Conservation (phyloP, 495 filamentous ascomycete species). For the Geopyxis carbonaria region DNA sequence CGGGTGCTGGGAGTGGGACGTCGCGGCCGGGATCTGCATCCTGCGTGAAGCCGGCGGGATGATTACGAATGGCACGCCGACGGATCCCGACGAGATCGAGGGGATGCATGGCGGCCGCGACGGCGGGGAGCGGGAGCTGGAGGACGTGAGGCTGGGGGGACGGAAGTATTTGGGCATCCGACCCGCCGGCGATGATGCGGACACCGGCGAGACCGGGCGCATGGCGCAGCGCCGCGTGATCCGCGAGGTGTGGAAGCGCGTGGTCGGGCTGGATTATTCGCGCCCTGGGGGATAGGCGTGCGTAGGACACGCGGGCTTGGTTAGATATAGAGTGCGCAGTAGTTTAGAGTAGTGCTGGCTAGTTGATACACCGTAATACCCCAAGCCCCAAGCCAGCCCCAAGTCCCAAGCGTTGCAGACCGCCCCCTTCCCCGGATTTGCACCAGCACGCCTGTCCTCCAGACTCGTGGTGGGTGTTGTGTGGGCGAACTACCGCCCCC, state of each 20-base stretch:
- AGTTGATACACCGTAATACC: too few species aligned
- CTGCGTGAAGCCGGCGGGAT: conserved; percentile 58
- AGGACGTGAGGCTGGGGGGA: conserved; percentile 4
- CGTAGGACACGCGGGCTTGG: too few species aligned
- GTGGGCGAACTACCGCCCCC: too few species aligned
- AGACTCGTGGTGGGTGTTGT: too few species aligned
- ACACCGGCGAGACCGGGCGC: conserved; percentile 40
- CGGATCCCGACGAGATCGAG: too few species aligned
- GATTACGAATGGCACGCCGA: conserved; percentile 50
- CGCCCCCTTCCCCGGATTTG: too few species aligned
- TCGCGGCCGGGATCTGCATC: conserved; percentile 77
- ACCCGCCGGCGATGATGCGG: conserved; percentile 45
- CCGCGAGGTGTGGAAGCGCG: conserved; percentile 50
- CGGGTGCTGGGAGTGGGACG: conserved; percentile 85
- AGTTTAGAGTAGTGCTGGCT: too few species aligned
- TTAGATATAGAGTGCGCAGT: too few species aligned
- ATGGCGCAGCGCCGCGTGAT: conserved; percentile 48
- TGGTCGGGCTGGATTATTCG: conserved; percentile 41
- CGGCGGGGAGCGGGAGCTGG: background rate
- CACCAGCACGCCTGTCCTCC: too few species aligned
- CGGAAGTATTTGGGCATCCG: conserved; percentile 35
- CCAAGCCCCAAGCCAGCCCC: too few species aligned
- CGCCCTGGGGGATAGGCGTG: conserved; percentile 36
- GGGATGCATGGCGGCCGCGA: background rate
- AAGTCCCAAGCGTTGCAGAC: too few species aligned